Evolutionary conservation across 768 basidiomycete species (phyloP).

Genomic region (Kwoniella sp.): DNA sequence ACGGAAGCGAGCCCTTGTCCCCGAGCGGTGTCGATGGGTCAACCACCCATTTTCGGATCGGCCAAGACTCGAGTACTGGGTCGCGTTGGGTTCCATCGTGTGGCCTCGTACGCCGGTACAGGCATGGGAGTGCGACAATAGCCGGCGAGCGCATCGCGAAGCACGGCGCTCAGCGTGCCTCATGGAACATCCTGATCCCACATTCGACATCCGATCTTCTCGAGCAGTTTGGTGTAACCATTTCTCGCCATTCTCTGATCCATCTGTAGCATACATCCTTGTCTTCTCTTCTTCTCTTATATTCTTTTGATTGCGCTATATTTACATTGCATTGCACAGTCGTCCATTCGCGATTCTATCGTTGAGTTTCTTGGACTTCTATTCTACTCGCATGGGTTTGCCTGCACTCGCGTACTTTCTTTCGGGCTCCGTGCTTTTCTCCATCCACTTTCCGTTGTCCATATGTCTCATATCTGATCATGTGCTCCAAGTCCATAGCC

Average conservation of each 20-base stretch:
- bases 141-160: not conserved
- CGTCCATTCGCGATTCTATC: too few relatives aligned
- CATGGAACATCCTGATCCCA: not conserved
- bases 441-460: not conserved
- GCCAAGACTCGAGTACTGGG: slow-evolving; percentile 41
- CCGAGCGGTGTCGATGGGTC: slow-evolving; percentile 49
- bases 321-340: not conserved
- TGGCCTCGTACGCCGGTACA: slow-evolving; percentile 39
- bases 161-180: not conserved
- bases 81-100: slow-evolving; percentile 35
- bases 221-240: not conserved
- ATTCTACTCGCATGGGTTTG: not conserved
- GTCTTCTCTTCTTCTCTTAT: too few relatives aligned
- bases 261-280: too few relatives aligned
- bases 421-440: too few relatives aligned
- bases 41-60: slow-evolving; percentile 50
- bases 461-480: too few relatives aligned
- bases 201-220: not conserved
- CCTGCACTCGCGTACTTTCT: not conserved
- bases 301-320: not conserved
- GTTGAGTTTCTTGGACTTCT: too few relatives aligned
- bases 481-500: too few relatives aligned
- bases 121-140: slow-evolving; percentile 23
- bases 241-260: too few relatives aligned
- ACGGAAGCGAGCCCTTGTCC: slow-evolving; percentile 83